Conservation (phyloP, 768 basidiomycete species). For the Trametes villosa region DNA sequence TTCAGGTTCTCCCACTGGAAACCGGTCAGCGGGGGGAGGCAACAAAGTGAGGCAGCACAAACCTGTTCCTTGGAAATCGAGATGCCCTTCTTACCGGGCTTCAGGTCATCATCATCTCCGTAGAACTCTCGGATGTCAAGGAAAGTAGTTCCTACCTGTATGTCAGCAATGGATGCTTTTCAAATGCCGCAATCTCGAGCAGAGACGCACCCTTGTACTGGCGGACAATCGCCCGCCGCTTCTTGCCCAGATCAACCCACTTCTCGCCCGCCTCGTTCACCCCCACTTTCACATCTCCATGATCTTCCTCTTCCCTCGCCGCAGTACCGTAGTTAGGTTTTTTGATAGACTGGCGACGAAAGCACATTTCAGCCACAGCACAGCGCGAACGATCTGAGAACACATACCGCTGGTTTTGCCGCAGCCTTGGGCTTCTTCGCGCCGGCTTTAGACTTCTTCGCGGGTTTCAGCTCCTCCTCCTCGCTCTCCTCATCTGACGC, state of each 20-base stretch:
- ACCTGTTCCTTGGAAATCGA: conserved; percentile 70
- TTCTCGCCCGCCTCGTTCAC: conserved; percentile 49
- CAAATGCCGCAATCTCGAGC: neutral
- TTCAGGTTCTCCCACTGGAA: conserved; percentile 64
- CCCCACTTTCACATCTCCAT: conserved; percentile 3
- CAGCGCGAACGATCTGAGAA: neutral
- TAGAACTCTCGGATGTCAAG: conserved; percentile 83
- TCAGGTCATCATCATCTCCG: conserved; percentile 52
- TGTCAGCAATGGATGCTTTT: no score
- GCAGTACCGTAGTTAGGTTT: conserved; percentile 1
- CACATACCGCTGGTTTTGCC: conserved; percentile 5
- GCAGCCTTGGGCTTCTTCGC: conserved; percentile 7
- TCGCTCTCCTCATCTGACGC: conserved; percentile 1
- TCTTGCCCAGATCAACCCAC: conserved; percentile 74
- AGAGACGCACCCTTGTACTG: conserved; percentile 46
- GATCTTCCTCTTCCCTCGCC: neutral
- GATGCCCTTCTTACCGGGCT: conserved; percentile 85
- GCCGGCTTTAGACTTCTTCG: conserved; percentile 3
- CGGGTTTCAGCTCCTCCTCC: neutral
- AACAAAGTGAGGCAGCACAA: conserved; percentile 1
- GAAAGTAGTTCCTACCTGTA: conserved; percentile 48
- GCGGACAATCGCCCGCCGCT: conserved; percentile 64
- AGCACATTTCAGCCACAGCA: no score
- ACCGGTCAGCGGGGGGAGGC: no score
- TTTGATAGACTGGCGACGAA: conserved; percentile 17